Base-by-base conservation (phyloP, 176 grass and related monocot genomes). In the Juncus effusus region DNA sequence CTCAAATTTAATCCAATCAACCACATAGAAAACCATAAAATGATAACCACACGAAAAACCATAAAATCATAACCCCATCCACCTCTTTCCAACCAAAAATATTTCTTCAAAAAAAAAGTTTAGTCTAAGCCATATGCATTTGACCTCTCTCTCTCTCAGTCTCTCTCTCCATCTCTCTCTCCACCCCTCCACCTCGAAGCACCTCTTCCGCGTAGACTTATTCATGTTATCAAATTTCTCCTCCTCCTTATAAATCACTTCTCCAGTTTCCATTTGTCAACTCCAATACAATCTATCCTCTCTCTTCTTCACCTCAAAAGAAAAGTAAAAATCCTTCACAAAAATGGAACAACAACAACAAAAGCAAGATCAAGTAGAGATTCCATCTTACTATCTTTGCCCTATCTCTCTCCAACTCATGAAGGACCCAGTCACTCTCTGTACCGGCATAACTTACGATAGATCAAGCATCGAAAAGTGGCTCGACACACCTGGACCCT, bases 361-460 rank as follows among this genome's bases (percentile, higher is more conserved):
- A 75, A 28, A 28, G 19, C 59, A 85, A 84, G 70, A 28, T 61
- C 62, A 10, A 42, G 65, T 77, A 16, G 87, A 96, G 74, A 76
- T 93, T 54, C 94, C 94, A 10, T 77, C 83, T 53, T 91, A 93
- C 65, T 99, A 89, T 75, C 78, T 99, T 37, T 99, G 94, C 76
- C 94, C 94, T 35, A 99, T 99, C 47, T 99, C 94, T 42, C 80
- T 99, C 56, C 74, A 99, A 49, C 71, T 99, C 51, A 99, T 99
- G 94, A 63, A 78, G 38, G 94, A 99, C 59, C 94, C 94, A 42
- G 88, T 99, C 45, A 89, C 88, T 59, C 85, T 92, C 13, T 52
- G 79, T 36, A 92, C 88, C 36, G 94, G 94, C 19, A 99, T 99
- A 77, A 82, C 85, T 72, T 93, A 89, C 56, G 88, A 99, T 63